Evolutionary conservation across 2,329 filamentous ascomycete genomes (phyloP), one percentile per base, ranked within the genome.

Genomic region (Epichloe sp.): DNA sequence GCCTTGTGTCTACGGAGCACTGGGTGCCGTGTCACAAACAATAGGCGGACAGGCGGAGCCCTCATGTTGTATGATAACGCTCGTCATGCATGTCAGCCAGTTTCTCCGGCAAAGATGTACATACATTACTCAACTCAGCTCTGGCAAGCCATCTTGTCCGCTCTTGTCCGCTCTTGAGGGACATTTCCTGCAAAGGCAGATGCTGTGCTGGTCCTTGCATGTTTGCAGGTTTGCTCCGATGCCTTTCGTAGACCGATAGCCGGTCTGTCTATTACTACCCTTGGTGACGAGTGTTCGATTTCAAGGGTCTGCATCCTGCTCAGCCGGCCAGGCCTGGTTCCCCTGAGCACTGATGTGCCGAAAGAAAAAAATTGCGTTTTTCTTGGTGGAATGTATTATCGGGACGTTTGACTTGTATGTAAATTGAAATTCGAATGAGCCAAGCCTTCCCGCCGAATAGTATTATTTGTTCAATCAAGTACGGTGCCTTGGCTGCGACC

Each of bases 151-250:
- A 10, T 14, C 15, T 11, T 34, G 2, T 12, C 40, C 17, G 23
- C 14, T 14, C 15, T 11, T 34, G 2, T 12, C 40, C 17, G 23
- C 14, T 14, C 35, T n/a, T 26, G 14, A 23, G 10, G 45, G 45
- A 37, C 35, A 44, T 26, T n/a, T 46, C 26, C 41, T 37, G 38
- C 31, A 11, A 31, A 31, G 31, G 31, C 19, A 26, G 17, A 17
- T 38, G 26, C 17, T 21, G 17, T 38, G 17, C 17, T 21, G 17
- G 44, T 40, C 50, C 50, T 44, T 48, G 45, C 45, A 51, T 48
- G 3, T 42, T 45, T 51, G 44, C 50, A 48, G 17, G 31, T 51
- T 44, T 51, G 50, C 50, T 45, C 48, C 17, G n/a, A 43, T 48
- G 31, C 34, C 31, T 10, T 31, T 31, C 11, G 8, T 11, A 5